Conservation (phyloP, 306 rosid species). For the Alnus rubra region DNA sequence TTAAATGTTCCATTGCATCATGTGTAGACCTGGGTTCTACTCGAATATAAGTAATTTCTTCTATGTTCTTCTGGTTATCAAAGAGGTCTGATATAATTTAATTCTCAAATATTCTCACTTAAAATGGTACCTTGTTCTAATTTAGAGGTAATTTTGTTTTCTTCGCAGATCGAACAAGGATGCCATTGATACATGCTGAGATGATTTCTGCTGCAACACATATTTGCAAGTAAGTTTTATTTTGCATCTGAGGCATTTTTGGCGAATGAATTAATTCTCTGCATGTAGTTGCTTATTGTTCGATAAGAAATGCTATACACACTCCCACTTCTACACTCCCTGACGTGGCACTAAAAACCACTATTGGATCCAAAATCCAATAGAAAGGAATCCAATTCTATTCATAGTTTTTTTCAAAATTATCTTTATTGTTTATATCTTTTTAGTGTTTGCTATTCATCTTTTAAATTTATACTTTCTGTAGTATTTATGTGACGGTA, state of each 20-base stretch:
- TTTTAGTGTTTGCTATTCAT: too few relatives aligned
- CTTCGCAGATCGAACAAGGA: conserved; percentile 63
- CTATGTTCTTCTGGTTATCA: not conserved
- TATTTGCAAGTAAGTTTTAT: conserved; percentile 56
- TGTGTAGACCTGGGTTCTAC: not conserved
- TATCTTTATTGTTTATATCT: too few relatives aligned
- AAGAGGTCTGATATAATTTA: not conserved
- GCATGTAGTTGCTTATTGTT: not conserved
- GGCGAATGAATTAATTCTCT: not conserved
- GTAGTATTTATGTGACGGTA: too few relatives aligned
- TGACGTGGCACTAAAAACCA: too few relatives aligned
- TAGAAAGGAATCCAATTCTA: too few relatives aligned
- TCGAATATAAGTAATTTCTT: not conserved
- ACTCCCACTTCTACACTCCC: too few relatives aligned
- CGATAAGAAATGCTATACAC: too few relatives aligned
- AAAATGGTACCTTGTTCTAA: not conserved
- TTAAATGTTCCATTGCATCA: too few relatives aligned
- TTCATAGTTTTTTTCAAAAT: too few relatives aligned
- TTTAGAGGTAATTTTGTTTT: not conserved
- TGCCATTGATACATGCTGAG: conserved; percentile 65
- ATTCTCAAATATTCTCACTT: not conserved
- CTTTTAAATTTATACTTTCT: too few relatives aligned
- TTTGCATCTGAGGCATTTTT: not conserved
- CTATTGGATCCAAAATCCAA: too few relatives aligned
- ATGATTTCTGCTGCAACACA: conserved; percentile 52